These are phyloP conservation scores for Saccharomyces hybrid DNA, from an alignment of 1,139 yeast genomes.

Conservation along the genomic window DNA sequence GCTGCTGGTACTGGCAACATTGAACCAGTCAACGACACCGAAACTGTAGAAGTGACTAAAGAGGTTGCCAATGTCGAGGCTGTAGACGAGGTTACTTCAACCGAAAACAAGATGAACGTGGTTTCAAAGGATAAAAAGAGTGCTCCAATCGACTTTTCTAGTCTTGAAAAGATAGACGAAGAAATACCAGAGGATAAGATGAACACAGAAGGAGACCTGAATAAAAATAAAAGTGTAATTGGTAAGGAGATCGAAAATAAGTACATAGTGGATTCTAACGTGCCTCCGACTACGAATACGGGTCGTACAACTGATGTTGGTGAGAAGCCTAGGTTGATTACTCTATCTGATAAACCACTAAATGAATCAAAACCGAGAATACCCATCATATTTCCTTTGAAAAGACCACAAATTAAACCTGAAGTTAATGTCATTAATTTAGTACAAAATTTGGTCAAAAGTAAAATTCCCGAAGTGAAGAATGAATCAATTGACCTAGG, in stretches of 20 bases:
- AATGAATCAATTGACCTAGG: not conserved
- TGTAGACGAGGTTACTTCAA: not conserved
- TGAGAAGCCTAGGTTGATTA: not conserved
- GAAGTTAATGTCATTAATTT: not conserved
- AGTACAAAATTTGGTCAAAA: not conserved
- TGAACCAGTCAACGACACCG: not conserved
- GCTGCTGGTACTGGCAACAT: too few relatives aligned
- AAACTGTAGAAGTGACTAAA: not conserved
- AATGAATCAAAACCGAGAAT: not conserved
- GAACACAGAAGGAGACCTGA: not conserved
- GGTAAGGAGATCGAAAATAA: not conserved
- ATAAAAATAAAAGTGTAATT: not conserved
- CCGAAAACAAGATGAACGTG: not conserved
- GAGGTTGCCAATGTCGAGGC: not conserved
- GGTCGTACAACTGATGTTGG: not conserved
- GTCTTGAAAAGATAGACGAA: not conserved
- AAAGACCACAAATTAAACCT: not conserved
- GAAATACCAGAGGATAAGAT: not conserved
- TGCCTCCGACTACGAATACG: not conserved
- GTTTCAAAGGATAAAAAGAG: not conserved
- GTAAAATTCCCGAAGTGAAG: not conserved
- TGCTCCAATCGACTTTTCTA: not conserved
- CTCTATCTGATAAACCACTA: not conserved
- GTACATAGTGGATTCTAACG: not conserved
- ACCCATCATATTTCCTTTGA: not conserved